Conservation (phyloP, 306 rosid species). For the Pachyrhizus erosus region DNA sequence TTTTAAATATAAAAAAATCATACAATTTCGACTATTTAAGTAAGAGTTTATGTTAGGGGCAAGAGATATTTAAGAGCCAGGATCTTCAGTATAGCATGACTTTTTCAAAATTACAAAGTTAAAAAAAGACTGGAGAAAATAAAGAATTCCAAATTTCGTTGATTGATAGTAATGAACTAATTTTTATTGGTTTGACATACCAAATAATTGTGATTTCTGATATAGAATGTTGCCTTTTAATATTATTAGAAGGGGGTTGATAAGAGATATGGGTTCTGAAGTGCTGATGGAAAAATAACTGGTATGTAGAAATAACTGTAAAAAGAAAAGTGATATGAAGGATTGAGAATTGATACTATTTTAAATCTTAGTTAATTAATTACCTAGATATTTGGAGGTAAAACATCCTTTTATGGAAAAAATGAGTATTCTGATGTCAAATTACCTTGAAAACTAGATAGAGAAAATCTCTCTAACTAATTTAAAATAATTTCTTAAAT, state of each 20-base stretch:
- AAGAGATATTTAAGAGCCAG: background rate
- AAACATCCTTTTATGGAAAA: slow-evolving; percentile 2
- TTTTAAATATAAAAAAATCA: background rate
- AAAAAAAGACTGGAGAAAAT: slow-evolving; percentile 17
- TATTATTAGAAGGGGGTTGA: slow-evolving; percentile 15
- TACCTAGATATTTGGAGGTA: background rate
- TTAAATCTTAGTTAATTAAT: background rate
- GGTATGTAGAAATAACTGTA: background rate
- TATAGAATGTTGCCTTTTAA: background rate
- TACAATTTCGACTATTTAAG: slow-evolving; percentile 1
- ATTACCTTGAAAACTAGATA: background rate
- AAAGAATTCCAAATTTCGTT: background rate
- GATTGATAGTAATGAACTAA: background rate
- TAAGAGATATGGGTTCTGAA: slow-evolving; percentile 1
- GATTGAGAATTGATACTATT: background rate
- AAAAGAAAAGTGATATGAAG: background rate
- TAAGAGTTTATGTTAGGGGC: background rate
- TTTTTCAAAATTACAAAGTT: background rate
- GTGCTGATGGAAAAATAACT: background rate
- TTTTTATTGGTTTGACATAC: background rate
- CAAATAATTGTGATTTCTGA: background rate
- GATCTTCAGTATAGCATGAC: background rate
- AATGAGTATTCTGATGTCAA: background rate
- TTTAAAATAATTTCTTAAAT: background rate
- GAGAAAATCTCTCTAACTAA: background rate